These are phyloP conservation scores for Galium porrigens DNA, from an alignment of 305 asterid species.

Conservation along the genomic window DNA sequence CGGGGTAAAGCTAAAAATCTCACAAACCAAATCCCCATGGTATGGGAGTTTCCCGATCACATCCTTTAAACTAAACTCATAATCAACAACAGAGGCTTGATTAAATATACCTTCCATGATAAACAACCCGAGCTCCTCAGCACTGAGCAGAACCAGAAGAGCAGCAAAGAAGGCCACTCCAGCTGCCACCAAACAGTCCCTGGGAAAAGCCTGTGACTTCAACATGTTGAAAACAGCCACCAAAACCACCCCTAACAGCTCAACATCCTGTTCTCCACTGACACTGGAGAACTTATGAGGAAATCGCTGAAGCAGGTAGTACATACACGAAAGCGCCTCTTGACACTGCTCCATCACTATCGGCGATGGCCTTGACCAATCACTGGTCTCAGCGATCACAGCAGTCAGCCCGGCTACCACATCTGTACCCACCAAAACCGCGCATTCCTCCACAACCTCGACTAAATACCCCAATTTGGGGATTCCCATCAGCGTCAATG, in stretches of 20 bases:
- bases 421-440: conserved; percentile 57
- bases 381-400: conserved; percentile 45
- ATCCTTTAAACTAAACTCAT: conserved; percentile 21
- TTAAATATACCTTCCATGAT: conserved; percentile 55
- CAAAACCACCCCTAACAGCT: conserved; percentile 34
- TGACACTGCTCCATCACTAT: conserved; percentile 90
- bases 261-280: conserved; percentile 15
- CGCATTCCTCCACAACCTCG: conserved; percentile 65
- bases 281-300: conserved; percentile 35
- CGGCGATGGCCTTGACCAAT: conserved; percentile 72
- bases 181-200: conserved; percentile 93
- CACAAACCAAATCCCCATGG: conserved; percentile 43
- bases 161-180: conserved; percentile 82
- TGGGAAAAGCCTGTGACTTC: conserved; percentile 60
- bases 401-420: conserved; percentile 51
- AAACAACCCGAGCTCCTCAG: conserved; percentile 52
- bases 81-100: conserved; percentile 28
- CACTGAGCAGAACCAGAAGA: conserved; percentile 56
- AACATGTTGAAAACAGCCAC: conserved; percentile 42
- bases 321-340: conserved; percentile 87
- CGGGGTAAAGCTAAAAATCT: conserved; percentile 39
- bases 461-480: conserved; percentile 73
- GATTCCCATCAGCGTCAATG: conserved; percentile 77
- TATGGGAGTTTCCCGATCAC: conserved; percentile 37
- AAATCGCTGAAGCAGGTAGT: conserved; percentile 79